A percentile compares a stretch with the other conserved stretches of the same genome.
These are phyloP conservation scores for Aspergillus vadensis DNA, from an alignment of 2,329 filamentous ascomycete genomes.

Conservation along the genomic window DNA sequence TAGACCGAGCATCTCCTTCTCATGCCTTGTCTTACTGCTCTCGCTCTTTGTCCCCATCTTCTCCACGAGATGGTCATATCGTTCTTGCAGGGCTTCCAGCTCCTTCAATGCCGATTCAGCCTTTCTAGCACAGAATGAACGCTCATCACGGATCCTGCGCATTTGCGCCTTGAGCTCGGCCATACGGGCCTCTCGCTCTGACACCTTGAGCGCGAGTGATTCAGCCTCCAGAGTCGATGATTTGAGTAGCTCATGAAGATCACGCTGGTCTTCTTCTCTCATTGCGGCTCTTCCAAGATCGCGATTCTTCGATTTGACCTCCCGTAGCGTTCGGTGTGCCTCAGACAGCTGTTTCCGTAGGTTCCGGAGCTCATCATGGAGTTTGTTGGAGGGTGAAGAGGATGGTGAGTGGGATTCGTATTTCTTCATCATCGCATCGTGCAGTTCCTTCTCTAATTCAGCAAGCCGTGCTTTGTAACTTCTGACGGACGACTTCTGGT, in stretches of 20 bases:
- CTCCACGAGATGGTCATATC: conserved; percentile 64
- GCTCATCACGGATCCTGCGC: conserved; percentile 58
- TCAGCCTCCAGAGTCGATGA: conserved; percentile 56
- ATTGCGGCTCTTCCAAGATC: conserved; percentile 54
- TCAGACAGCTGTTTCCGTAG: conserved; percentile 63
- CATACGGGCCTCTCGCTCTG: conserved; percentile 68
- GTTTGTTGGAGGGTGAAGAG: conserved; percentile 50
- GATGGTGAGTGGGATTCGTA: conserved; percentile 55
- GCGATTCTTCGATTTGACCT: conserved; percentile 54
- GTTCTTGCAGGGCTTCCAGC: conserved; percentile 55
- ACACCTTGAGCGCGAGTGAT: conserved; percentile 71
- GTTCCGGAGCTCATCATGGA: conserved; percentile 57
- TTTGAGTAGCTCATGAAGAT: conserved; percentile 50
- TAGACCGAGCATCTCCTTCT: conserved; percentile 75
- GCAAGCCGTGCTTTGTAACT: conserved; percentile 65
- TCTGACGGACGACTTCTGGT: conserved; percentile 64
- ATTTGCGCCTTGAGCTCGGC: conserved; percentile 61
- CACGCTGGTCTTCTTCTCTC: conserved; percentile 45
- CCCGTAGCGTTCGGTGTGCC: conserved; percentile 61
- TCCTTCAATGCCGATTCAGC: conserved; percentile 44
- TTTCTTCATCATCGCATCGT: conserved; percentile 60
- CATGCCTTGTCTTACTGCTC: conserved; percentile 48
- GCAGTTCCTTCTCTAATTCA: conserved; percentile 67
- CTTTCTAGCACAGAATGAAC: conserved; percentile 43
- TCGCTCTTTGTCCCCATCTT: conserved; percentile 45